Evolutionary conservation across 2,329 filamentous ascomycete species (phyloP), one percentile per base, ranked within the genome.

Genomic region (Claviceps arundinis): DNA sequence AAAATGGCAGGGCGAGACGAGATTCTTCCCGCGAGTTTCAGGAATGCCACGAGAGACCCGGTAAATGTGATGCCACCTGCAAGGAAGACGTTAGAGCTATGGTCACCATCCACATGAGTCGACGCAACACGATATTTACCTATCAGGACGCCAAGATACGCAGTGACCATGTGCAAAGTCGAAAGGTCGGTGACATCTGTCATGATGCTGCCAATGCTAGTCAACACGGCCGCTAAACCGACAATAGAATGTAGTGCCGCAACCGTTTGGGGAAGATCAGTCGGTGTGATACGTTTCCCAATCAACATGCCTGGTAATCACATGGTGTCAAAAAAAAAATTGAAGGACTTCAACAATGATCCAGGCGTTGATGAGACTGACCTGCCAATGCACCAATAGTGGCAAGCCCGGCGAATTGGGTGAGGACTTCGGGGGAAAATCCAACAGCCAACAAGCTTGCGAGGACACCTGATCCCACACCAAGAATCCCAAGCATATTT

Each of bases 221-320:
- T 95, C 59, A 95, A 67, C 0, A 95, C 89, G 9, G 89, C 89
- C 11, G 89, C 89, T 1, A 95, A 75, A 65, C 89, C 89, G 37
- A 95, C 89, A 7, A 95, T 89, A 0, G 88, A 94, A 68, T 95
- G 89, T 34, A 95, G 73, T 0, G 89, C 89, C 19, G 89, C 89
- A 2, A 95, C 89, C 0, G 88, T 95, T 65, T 95, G 89, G 0
- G 89, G 89, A 2, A 95, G 78, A 51, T 89, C 87, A 0, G 89
- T 95, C 0, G 89, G 87, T 0, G 88, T 94, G 58, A 95, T 95
- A 13, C 88, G 80, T 60, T 88, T 85, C 44, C 89, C 89, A 56
- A 95, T 91, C 24, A 89, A 64, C 48, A 87, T 77, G 37, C 87
- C 83, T 63, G 62, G 56, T 22, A 9, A 42, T n/a, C 30, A 30